Conservation (phyloP, 495 filamentous ascomycete species). For the Tuber magnatum region DNA sequence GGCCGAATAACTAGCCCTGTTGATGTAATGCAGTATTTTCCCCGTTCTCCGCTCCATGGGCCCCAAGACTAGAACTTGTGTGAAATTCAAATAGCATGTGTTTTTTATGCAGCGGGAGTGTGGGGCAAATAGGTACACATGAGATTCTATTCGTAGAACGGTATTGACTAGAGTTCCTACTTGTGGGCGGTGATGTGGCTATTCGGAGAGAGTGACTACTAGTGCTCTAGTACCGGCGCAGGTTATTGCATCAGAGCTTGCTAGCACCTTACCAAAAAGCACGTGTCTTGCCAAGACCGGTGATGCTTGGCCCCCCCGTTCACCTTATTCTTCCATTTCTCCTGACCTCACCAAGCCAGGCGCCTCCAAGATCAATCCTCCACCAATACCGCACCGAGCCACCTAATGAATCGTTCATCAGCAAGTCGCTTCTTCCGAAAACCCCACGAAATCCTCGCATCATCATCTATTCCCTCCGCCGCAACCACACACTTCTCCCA, state of each 20-base stretch:
- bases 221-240: no score
- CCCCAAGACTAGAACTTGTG: background rate
- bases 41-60: background rate
- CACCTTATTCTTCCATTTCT: background rate
- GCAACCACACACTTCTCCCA: conserved; percentile 21
- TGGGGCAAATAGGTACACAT: background rate
- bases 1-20: no score
- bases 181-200: no score
- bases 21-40: background rate
- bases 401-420: background rate
- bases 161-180: no score
- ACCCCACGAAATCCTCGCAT: conserved; percentile 36
- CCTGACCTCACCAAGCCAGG: background rate
- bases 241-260: no score
- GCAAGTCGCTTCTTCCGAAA: conserved; percentile 26
- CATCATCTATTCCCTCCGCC: conserved; percentile 14
- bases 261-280: background rate
- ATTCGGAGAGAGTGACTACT: no score
- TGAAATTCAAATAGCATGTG: background rate
- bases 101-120: background rate
- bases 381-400: background rate
- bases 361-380: background rate
- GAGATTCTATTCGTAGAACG: background rate
- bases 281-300: background rate
- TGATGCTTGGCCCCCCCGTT: background rate